These are phyloP conservation scores for Trichaptum fuscoviolaceum DNA, from an alignment of 768 basidiomycete genomes.

Conservation along the genomic window DNA sequence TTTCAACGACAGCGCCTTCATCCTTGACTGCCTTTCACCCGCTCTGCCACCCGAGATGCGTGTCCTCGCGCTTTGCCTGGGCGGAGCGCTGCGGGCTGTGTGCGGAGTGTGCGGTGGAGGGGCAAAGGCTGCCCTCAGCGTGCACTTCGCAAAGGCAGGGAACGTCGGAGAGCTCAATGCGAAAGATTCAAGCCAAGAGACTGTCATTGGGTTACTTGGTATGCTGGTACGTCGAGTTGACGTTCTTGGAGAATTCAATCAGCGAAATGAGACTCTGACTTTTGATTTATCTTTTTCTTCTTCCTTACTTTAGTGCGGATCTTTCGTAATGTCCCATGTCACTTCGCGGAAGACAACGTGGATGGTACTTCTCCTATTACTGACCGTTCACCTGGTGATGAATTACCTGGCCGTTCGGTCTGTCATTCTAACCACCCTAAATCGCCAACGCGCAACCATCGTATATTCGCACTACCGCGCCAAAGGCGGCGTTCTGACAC, in stretches of 20 bases:
- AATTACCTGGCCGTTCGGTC: constrained; percentile 60
- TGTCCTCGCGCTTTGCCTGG: constrained; percentile 47
- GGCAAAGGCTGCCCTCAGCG: constrained; percentile 62
- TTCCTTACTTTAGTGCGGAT: constrained; percentile 42
- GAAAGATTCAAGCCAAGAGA: constrained; percentile 70
- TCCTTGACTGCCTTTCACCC: constrained; percentile 59
- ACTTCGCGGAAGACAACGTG: constrained; percentile 45
- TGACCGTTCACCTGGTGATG: constrained; percentile 47
- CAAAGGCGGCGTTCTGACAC: constrained; percentile 22
- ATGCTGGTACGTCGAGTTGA: constrained; percentile 43
- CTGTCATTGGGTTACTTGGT: constrained; percentile 59
- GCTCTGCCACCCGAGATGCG: constrained; percentile 40
- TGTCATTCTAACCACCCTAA: constrained; percentile 51
- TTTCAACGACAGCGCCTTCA: constrained; percentile 54
- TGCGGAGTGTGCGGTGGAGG: constrained; percentile 64
- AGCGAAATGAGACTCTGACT: neutral
- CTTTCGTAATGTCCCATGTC: constrained; percentile 52
- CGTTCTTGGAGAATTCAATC: neutral
- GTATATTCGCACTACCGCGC: constrained; percentile 43
- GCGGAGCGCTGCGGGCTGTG: constrained; percentile 51
- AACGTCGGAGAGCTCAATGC: constrained; percentile 70
- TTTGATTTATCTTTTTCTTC: neutral
- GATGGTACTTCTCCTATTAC: constrained; percentile 42
- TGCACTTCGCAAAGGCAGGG: constrained; percentile 59
- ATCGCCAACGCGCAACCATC: constrained; percentile 51